A percentile compares a stretch with the other conserved stretches of the same genome.
Conservation (phyloP, 805 yeast species). For the Saccharomycopsis fodiens region DNA sequence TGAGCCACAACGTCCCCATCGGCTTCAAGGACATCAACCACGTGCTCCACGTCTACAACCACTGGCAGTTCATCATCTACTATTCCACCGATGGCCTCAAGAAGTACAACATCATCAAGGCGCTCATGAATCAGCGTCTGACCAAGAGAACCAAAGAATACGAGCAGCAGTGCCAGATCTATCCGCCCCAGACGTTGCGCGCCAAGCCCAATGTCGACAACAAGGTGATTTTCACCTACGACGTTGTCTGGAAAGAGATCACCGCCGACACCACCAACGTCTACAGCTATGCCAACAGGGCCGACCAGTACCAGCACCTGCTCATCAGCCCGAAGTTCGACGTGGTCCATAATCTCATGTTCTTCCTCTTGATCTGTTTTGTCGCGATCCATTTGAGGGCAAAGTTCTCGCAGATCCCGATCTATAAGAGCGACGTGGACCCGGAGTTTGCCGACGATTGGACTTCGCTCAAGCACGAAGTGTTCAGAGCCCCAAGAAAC, state of each 20-base stretch:
- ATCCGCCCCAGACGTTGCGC: slow-evolving; percentile 24
- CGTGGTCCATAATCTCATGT: slow-evolving; percentile 21
- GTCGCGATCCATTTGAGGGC: slow-evolving; percentile 1
- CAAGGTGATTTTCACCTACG: slow-evolving; percentile 26
- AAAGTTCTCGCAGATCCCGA: not conserved
- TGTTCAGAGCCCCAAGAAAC: slow-evolving; percentile 11
- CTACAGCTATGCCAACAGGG: slow-evolving; percentile 12
- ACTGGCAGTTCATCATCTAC: slow-evolving; percentile 26
- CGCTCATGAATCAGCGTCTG: slow-evolving; percentile 25
- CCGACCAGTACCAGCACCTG: slow-evolving; percentile 24
- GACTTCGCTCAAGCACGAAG: slow-evolving; percentile 11
- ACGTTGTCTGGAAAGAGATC: slow-evolving; percentile 25
- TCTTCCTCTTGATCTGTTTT: slow-evolving; percentile 7
- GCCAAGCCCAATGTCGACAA: slow-evolving; percentile 24
- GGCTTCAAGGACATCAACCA: slow-evolving; percentile 26
- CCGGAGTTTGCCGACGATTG: slow-evolving; percentile 2
- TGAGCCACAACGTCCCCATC: slow-evolving; percentile 26
- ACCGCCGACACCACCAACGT: slow-evolving; percentile 15
- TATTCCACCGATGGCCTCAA: slow-evolving; percentile 23
- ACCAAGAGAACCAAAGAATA: slow-evolving; percentile 23
- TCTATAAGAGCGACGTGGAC: not conserved
- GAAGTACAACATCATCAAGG: slow-evolving; percentile 23
- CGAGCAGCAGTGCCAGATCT: slow-evolving; percentile 23
- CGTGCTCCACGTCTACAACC: slow-evolving; percentile 27
- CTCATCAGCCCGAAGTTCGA: slow-evolving; percentile 22